These are phyloP conservation scores for Podospora pseudopauciseta DNA, from an alignment of 495 filamentous ascomycete genomes.

Conservation along the genomic window DNA sequence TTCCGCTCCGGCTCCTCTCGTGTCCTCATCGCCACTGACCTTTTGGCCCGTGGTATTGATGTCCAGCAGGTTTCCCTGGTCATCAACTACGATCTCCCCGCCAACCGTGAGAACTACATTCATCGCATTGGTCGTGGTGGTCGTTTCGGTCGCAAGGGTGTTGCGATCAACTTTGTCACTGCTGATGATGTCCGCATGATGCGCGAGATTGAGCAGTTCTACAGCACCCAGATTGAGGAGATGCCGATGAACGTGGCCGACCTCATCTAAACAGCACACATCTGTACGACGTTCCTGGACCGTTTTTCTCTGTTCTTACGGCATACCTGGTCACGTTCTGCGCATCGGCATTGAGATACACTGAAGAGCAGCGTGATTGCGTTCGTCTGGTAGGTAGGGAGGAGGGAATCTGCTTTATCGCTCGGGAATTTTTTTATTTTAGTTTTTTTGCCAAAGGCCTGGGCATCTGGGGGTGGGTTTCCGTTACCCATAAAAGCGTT, in stretches of 20 bases:
- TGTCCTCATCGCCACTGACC: constrained; percentile 96
- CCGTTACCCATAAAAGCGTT: constrained; percentile 30
- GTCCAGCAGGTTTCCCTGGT: constrained; percentile 99
- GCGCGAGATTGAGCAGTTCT: constrained; percentile 94
- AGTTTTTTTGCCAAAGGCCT: constrained; percentile 24
- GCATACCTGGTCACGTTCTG: constrained; percentile 25
- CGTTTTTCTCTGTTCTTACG: constrained; percentile 21
- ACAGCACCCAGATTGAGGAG: constrained; percentile 98
- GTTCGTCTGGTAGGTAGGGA: constrained; percentile 29
- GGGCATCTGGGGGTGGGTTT: constrained; percentile 30
- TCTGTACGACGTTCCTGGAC: constrained; percentile 13
- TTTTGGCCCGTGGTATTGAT: constrained; percentile 97
- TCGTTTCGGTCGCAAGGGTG: constrained; percentile 96
- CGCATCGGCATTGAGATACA: constrained; percentile 29
- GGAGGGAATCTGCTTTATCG: constrained; percentile 19
- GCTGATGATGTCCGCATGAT: constrained; percentile 96
- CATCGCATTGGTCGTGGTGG: constrained; percentile 95
- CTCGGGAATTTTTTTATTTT: constrained; percentile 15
- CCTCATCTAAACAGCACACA: constrained; percentile 43
- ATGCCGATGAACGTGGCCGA: constrained; percentile 97
- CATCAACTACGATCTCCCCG: constrained; percentile 98
- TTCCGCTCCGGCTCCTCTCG: constrained; percentile 94
- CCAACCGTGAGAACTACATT: constrained; percentile 99
- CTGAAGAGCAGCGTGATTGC: constrained; percentile 26
- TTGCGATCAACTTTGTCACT: constrained; percentile 99